Evolutionary conservation across 2,329 filamentous ascomycete species (phyloP).

Genomic region (Thelonectria olida): DNA sequence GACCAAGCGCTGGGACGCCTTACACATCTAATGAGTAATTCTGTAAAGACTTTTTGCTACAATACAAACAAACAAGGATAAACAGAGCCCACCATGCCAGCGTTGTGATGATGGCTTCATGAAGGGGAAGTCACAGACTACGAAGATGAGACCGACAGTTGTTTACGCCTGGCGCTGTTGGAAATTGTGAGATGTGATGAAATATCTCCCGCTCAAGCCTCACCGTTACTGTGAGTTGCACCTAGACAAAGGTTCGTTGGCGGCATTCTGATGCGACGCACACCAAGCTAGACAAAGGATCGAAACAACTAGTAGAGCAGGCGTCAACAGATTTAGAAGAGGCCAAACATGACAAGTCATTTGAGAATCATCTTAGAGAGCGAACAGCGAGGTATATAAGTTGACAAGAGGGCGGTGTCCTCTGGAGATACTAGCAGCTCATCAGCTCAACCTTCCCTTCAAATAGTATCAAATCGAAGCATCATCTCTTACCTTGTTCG

Average conservation of each 20-base stretch:
- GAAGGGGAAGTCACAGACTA: too few species aligned
- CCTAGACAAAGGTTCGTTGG: not conserved
- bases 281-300: not conserved
- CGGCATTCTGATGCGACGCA: not conserved
- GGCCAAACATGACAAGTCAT: not conserved
- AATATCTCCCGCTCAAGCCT: not conserved
- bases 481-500: too few species aligned
- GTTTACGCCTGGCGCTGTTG: too few species aligned
- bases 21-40: slow-evolving; percentile 40
- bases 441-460: not conserved
- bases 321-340: not conserved
- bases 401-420: too few species aligned
- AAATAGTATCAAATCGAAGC: too few species aligned
- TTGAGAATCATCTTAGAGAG: not conserved
- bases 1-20: slow-evolving; percentile 54
- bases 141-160: too few species aligned
- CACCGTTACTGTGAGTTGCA: too few species aligned
- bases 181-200: not conserved
- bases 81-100: too few species aligned
- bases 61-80: not conserved
- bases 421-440: too few species aligned
- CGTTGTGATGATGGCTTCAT: too few species aligned
- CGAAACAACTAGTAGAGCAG: not conserved
- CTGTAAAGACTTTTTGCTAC: slow-evolving; percentile 12
- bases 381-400: too few species aligned